phyloP scores from a whole-genome alignment of 106 monocot species.

The Cymbidium sinense region DNA sequence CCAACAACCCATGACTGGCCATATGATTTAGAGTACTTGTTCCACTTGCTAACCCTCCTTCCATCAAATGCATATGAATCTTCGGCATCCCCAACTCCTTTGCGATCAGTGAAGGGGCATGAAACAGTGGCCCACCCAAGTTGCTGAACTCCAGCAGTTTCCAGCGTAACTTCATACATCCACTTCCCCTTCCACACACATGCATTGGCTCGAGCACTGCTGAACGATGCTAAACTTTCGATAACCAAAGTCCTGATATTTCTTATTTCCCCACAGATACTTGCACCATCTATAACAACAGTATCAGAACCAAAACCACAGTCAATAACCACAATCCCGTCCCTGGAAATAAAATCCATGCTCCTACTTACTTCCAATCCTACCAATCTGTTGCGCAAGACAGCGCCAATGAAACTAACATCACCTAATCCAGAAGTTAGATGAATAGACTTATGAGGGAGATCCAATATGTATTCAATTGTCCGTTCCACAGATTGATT shows the following conservation, averaged over 20 bases:
- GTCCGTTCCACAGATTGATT: constrained; percentile 56
- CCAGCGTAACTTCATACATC: constrained; percentile 96
- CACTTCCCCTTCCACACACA: constrained; percentile 82
- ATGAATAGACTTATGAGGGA: constrained; percentile 63
- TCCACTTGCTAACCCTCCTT: constrained; percentile 90
- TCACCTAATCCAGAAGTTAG: constrained; percentile 25
- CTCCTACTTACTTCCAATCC: constrained; percentile 10
- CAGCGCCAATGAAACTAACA: constrained; percentile 34
- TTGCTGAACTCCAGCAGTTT: constrained; percentile 91
- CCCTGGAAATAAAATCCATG: constrained; percentile 10
- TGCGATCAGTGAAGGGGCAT: constrained; percentile 81
- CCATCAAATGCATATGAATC: constrained; percentile 99
- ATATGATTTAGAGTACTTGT: constrained; percentile 57
- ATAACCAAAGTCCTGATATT: constrained; percentile 42
- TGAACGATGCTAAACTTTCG: constrained; percentile 75
- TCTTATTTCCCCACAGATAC: constrained; percentile 75
- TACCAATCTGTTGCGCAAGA: constrained; percentile 28
- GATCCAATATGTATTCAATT: constrained; percentile 80
- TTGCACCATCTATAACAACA: constrained; percentile 49
- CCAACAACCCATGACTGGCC: constrained; percentile 89
- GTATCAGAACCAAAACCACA: constrained; percentile 13
- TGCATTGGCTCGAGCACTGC: constrained; percentile 74
- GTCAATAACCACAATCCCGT: constrained; percentile 28
- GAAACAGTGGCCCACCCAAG: constrained; percentile 82
- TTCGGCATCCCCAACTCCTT: constrained; percentile 89